Conservation (phyloP, 352 stramenopile genomes). For the Phytophthora pluvialis region DNA sequence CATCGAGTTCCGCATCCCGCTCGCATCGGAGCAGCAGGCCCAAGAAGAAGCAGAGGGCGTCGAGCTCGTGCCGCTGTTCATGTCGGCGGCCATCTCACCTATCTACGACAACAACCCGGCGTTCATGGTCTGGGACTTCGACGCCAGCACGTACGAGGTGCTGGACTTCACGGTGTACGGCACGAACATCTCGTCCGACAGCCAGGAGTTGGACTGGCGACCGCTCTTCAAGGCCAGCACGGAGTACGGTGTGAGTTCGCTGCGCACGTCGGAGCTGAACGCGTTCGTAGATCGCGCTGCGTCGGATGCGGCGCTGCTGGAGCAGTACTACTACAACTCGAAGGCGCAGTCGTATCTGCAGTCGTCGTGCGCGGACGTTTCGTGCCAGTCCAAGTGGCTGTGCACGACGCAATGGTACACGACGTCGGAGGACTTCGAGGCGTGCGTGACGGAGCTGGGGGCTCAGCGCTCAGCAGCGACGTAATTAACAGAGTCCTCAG, state of each 20-base stretch:
- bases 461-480: not conserved
- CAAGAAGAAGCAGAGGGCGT: slow-evolving; percentile 16
- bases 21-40: slow-evolving; percentile 24
- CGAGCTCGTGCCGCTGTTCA: slow-evolving; percentile 74
- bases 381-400: slow-evolving; percentile 61
- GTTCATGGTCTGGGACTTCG: slow-evolving; percentile 85
- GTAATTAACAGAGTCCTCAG: no score
- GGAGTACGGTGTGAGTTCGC: slow-evolving; percentile 53
- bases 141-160: slow-evolving; percentile 70
- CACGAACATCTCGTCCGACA: slow-evolving; percentile 58
- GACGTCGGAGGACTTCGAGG: slow-evolving; percentile 59
- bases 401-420: slow-evolving; percentile 78
- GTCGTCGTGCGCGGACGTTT: slow-evolving; percentile 42
- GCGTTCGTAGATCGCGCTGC: slow-evolving; percentile 54
- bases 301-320: slow-evolving; percentile 46
- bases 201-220: slow-evolving; percentile 46
- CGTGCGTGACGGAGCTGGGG: slow-evolving; percentile 43
- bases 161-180: slow-evolving; percentile 79
- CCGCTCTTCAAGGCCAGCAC: slow-evolving; percentile 53
- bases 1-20: slow-evolving; percentile 86
- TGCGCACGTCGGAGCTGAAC: slow-evolving; percentile 49
- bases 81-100: slow-evolving; percentile 83
- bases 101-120: slow-evolving; percentile 90
- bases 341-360: slow-evolving; percentile 67
- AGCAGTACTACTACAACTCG: slow-evolving; percentile 83